Conservation (phyloP, 495 filamentous ascomycete species). For the Lepidopterella palustris region DNA sequence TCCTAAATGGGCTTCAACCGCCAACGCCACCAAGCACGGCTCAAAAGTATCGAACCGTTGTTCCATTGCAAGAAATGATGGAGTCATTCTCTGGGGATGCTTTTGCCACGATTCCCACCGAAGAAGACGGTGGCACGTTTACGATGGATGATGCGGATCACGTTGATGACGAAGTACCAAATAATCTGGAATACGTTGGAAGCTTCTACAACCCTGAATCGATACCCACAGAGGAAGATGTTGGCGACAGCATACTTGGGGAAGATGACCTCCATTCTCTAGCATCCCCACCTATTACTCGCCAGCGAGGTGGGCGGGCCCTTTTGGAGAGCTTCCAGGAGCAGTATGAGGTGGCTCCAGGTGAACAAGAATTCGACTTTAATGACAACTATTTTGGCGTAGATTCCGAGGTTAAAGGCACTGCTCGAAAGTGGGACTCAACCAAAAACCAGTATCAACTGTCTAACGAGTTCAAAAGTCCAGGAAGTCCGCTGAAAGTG, state of each 20-base stretch:
- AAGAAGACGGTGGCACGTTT: slow-evolving; percentile 15
- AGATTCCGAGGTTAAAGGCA: slow-evolving; percentile 53
- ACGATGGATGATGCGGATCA: slow-evolving; percentile 32
- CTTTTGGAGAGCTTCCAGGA: slow-evolving; percentile 59
- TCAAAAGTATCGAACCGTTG: slow-evolving; percentile 79
- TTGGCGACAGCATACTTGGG: slow-evolving; percentile 44
- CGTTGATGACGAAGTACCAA: slow-evolving; percentile 46
- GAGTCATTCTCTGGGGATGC: slow-evolving; percentile 83
- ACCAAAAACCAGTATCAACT: slow-evolving; percentile 64
- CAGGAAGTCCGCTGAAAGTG: slow-evolving; percentile 65
- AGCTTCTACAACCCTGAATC: slow-evolving; percentile 51
- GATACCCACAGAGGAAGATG: slow-evolving; percentile 37
- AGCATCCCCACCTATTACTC: slow-evolving; percentile 35
- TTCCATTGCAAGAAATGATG: slow-evolving; percentile 80
- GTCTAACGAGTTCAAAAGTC: slow-evolving; percentile 54
- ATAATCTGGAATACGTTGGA: slow-evolving; percentile 53
- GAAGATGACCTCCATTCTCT: slow-evolving; percentile 40
- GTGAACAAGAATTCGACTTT: slow-evolving; percentile 51
- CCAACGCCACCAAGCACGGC: slow-evolving; percentile 73
- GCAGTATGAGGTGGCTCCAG: slow-evolving; percentile 48
- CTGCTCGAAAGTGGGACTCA: slow-evolving; percentile 73
- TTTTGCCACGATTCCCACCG: slow-evolving; percentile 38
- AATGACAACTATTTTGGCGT: slow-evolving; percentile 73
- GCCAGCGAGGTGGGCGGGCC: slow-evolving; percentile 48
- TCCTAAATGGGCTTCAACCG: slow-evolving; percentile 74